Evolutionary conservation across 2,329 filamentous ascomycete genomes (phyloP).

Genomic region (Talaromyces marneffei): DNA sequence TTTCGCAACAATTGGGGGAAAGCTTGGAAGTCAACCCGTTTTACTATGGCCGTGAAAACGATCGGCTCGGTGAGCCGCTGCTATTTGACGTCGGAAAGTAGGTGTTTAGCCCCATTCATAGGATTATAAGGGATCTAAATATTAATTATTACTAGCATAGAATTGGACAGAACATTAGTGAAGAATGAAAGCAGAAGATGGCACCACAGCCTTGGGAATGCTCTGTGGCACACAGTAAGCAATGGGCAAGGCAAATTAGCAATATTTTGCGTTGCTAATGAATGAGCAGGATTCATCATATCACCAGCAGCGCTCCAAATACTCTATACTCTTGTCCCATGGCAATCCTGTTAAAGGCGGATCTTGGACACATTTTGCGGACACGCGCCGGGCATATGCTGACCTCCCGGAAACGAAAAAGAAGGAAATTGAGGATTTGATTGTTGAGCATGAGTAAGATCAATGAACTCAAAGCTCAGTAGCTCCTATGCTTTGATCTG

Average conservation of each 20-base stretch:
- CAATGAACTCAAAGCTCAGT: no score
- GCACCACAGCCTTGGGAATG: constrained; percentile 24
- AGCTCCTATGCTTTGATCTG: not conserved
- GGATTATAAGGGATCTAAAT: not conserved
- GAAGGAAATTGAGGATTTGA: constrained; percentile 14
- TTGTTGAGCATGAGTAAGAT: constrained; percentile 18
- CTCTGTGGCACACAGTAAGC: constrained; percentile 23
- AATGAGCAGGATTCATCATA: constrained; percentile 21
- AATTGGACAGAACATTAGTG: constrained; percentile 19
- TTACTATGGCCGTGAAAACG: constrained; percentile 23
- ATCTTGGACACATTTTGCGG: constrained; percentile 22
- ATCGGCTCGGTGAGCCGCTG: constrained; percentile 21
- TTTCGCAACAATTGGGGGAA: constrained; percentile 21
- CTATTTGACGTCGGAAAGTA: constrained; percentile 24
- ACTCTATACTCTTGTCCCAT: constrained; percentile 22
- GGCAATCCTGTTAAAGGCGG: constrained; percentile 17
- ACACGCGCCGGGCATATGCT: constrained; percentile 19
- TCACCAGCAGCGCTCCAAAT: constrained; percentile 25
- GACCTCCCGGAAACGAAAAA: constrained; percentile 18
- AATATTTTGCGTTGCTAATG: not conserved
- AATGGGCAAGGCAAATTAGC: not conserved
- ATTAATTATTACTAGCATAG: constrained; percentile 11
- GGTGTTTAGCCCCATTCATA: not conserved
- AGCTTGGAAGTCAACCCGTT: constrained; percentile 24
- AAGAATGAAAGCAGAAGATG: constrained; percentile 19